phyloP scores from a whole-genome alignment of 148 eudicot genomes.

The Tetragonia tetragonoides region DNA sequence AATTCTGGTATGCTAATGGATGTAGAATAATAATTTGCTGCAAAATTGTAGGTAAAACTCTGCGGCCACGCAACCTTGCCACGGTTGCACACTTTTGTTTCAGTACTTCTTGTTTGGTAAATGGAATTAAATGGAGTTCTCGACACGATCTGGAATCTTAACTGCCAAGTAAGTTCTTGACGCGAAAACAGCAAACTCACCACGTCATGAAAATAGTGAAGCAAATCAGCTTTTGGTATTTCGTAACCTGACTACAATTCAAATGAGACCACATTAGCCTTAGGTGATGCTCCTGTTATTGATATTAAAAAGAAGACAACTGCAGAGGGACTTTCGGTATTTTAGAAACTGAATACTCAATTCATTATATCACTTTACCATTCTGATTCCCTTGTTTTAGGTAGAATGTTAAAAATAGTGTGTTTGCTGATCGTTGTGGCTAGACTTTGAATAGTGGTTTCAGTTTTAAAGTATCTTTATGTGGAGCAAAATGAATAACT shows the following conservation, averaged over 20 bases:
- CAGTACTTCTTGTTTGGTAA: slow-evolving; percentile 44
- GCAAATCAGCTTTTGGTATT: slow-evolving; percentile 24
- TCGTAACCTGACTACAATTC: slow-evolving; percentile 33
- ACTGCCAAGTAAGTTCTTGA: slow-evolving; percentile 56
- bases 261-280: slow-evolving; percentile 33
- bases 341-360: neutral
- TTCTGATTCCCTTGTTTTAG: neutral
- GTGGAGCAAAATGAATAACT: neutral
- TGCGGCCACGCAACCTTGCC: slow-evolving; percentile 88
- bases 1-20: neutral
- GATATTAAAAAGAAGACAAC: slow-evolving; percentile 62
- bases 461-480: too few species aligned
- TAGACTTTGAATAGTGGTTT: too few species aligned
- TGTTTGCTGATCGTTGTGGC: too few species aligned
- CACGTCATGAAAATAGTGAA: slow-evolving; percentile 28
- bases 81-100: slow-evolving; percentile 82
- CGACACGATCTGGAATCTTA: slow-evolving; percentile 72
- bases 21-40: neutral
- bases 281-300: slow-evolving; percentile 37
- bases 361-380: neutral
- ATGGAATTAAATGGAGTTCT: slow-evolving; percentile 51
- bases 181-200: slow-evolving; percentile 1
- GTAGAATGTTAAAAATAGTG: neutral
- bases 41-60: slow-evolving; percentile 52
- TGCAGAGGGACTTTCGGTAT: slow-evolving; percentile 51